Evolutionary conservation across 192 early-diverging fungal genomes (phyloP).

Genomic region (Linnemannia zychae): DNA sequence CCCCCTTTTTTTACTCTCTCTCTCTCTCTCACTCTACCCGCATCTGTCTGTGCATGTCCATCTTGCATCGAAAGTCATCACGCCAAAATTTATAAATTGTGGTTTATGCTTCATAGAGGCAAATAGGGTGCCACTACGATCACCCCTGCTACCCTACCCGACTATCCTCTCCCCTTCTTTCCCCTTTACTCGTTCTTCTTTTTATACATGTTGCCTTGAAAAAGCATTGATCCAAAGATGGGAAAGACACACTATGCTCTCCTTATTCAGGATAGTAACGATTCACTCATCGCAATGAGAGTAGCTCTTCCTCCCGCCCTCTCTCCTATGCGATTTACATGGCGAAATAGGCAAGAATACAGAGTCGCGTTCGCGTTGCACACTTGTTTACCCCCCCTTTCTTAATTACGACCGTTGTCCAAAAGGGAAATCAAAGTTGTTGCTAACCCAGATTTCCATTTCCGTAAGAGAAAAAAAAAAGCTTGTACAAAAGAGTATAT

Average conservation of each 20-base stretch:
- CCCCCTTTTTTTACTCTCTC: neutral
- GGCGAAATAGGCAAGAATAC: no score
- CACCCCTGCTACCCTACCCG: neutral
- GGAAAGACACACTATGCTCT: neutral
- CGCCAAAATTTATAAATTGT: neutral
- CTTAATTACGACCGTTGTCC: neutral
- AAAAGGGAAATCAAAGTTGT: slow-evolving; percentile 4
- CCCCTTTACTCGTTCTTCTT: neutral
- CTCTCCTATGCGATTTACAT: no score
- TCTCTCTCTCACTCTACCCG: neutral
- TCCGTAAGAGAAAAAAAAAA: no score
- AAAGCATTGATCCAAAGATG: neutral
- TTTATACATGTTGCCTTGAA: neutral
- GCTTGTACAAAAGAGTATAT: neutral
- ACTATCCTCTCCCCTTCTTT: neutral
- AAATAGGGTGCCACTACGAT: neutral
- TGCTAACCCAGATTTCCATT: neutral
- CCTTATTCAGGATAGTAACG: neutral
- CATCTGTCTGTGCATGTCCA: neutral
- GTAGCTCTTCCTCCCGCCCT: no score
- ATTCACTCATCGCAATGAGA: no score
- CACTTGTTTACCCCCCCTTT: neutral
- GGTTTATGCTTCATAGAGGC: neutral
- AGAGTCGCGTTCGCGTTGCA: neutral
- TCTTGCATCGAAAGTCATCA: neutral